phyloP scores from a whole-genome alignment of 129 eudicot genomes.

The Lactuca sativa region DNA sequence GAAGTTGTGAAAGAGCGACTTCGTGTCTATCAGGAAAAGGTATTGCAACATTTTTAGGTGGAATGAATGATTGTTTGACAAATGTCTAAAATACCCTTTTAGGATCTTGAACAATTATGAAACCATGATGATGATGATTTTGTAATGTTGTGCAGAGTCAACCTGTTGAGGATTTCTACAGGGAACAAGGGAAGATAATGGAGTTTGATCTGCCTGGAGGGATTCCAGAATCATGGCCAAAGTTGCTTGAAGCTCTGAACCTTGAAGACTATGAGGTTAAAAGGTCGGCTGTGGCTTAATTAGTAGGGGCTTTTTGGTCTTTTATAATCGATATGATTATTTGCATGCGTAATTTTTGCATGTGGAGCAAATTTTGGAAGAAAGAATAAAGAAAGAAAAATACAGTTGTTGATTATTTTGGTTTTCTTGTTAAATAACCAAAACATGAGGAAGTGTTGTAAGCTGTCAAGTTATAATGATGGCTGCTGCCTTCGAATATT shows the following conservation, averaged over 20 bases:
- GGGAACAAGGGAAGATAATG: constrained; percentile 66
- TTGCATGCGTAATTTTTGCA: constrained; percentile 45
- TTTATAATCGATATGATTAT: constrained; percentile 27
- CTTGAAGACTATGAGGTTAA: constrained; percentile 80
- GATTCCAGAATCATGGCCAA: constrained; percentile 96
- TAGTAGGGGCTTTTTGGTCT: constrained; percentile 16
- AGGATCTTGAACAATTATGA: not conserved
- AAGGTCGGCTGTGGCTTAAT: constrained; percentile 68
- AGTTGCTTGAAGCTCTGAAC: constrained; percentile 81
- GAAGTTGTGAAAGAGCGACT: constrained; percentile 60
- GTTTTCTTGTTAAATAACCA: constrained; percentile 33
- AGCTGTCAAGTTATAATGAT: constrained; percentile 19
- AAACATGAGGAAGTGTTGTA: constrained; percentile 27
- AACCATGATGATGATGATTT: constrained; percentile 2
- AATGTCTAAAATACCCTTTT: constrained; percentile 4
- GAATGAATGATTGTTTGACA: not conserved
- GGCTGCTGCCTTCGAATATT: constrained; percentile 19
- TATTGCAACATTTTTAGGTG: constrained; percentile 13
- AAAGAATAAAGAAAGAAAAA: constrained; percentile 43
- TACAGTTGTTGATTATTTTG: constrained; percentile 6
- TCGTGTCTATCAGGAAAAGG: constrained; percentile 81
- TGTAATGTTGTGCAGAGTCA: constrained; percentile 65
- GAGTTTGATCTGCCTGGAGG: constrained; percentile 98
- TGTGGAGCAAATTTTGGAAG: constrained; percentile 56
- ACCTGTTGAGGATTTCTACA: constrained; percentile 92